phyloP scores from a whole-genome alignment of 768 basidiomycete species.

The Termitomyces bulborhizus region DNA sequence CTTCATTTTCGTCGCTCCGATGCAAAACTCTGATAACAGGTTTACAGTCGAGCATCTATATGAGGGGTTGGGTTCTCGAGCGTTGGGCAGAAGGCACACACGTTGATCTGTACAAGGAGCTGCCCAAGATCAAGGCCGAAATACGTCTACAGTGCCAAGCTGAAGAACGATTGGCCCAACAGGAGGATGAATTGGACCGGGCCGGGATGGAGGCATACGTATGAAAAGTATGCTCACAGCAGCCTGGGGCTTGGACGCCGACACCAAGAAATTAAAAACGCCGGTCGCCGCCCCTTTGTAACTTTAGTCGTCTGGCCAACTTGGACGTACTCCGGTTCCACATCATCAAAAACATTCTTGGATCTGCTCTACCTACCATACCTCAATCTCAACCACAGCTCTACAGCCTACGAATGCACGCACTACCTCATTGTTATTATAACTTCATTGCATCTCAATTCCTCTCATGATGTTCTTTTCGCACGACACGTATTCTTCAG shows the following conservation, averaged over 20 bases:
- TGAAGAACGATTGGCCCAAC: slow-evolving; percentile 20
- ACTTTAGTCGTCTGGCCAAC: slow-evolving; percentile 1
- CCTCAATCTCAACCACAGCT: slow-evolving; percentile 1
- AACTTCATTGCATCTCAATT: slow-evolving; percentile 3
- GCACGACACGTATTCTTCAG: not conserved
- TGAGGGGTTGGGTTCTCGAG: slow-evolving; percentile 79
- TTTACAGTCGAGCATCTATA: slow-evolving; percentile 69
- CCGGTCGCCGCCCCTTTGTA: not conserved
- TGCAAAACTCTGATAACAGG: not conserved
- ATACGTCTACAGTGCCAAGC: slow-evolving; percentile 36
- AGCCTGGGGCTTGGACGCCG: not conserved
- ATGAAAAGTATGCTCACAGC: not conserved
- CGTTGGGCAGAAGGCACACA: slow-evolving; percentile 61
- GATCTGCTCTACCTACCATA: slow-evolving; percentile 5
- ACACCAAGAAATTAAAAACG: not conserved
- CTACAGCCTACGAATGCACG: slow-evolving; percentile 5
- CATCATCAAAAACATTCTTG: not conserved
- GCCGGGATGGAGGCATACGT: slow-evolving; percentile 8
- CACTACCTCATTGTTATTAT: slow-evolving; percentile 3
- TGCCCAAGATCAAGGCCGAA: slow-evolving; percentile 52
- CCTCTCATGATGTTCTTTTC: not conserved
- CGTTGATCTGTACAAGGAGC: slow-evolving; percentile 54
- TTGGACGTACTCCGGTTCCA: not conserved
- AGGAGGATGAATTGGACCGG: slow-evolving; percentile 8
- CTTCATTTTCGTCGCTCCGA: not conserved